Base-by-base conservation (phyloP, 768 basidiomycete genomes). In the Mrakia blollopis region DNA sequence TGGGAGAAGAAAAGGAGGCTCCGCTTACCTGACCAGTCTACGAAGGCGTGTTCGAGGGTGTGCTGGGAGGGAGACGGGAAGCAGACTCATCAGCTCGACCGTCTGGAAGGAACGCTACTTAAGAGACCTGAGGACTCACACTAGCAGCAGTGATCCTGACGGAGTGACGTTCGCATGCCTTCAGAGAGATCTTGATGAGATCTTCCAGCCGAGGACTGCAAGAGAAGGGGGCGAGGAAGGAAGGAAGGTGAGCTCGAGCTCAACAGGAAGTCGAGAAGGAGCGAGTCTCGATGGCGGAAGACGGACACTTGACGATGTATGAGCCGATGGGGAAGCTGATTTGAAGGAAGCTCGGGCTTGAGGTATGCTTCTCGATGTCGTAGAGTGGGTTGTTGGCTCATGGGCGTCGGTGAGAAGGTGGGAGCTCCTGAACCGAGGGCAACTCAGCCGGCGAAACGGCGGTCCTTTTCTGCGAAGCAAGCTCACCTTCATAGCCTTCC, bases 21-120 rank as follows among this genome's bases (percentile, higher is more conserved):
- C 3, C 21, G 39, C 65, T 44, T 23, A 68, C 65, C 35, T 23
- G 65, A 68, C 35, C 35, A 39, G 37, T 68, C 65, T 35, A 39
- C 39, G 37, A 68, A 39, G 37, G 65, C 65, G 37, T 68, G 65
- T 41, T 68, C 65, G 65, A 68, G 35, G 65, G 65, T 68, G 65
- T 68, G 65, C 65, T 68, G 65, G 16, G 11, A 37, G 44, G 63
- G 63, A 25, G 35, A 37, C 11, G 35, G 39, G 65, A 50, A 50
- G 47, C 16, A 50, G 47, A 21, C 47, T 50, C 47, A 50, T 50
- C 47, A 50, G 47, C 47, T 50, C 47, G 0, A 14, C 21, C 47
- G 16, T 50, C 47, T 6, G 1, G 47, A 50, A 21, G 11, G 39
- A 41, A 5, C 11, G 5, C 3, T 50, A 2, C 13, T 14, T 14